phyloP scores from a whole-genome alignment of 2,329 filamentous ascomycete genomes.

The Dactylonectria macrodidyma region DNA sequence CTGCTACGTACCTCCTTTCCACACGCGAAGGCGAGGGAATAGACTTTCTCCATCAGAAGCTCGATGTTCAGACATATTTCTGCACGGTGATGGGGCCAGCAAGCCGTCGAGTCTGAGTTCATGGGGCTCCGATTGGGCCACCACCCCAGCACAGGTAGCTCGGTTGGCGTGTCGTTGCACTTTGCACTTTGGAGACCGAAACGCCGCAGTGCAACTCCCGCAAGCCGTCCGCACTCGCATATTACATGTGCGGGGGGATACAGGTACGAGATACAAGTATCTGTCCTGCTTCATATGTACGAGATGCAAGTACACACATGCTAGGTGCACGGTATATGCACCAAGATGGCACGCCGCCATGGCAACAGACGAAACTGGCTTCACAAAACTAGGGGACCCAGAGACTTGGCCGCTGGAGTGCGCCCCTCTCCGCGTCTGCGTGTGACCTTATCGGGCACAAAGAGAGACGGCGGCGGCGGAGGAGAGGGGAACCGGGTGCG shows the following conservation, averaged over 20 bases:
- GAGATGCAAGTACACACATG: too few relatives aligned
- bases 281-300: too few relatives aligned
- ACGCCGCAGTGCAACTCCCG: background rate
- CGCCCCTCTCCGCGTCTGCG: constrained; percentile 13
- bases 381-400: constrained; percentile 5
- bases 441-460: constrained; percentile 24
- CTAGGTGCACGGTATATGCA: too few relatives aligned
- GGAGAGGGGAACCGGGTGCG: background rate
- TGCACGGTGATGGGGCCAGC: constrained; percentile 6
- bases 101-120: background rate
- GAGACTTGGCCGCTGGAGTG: background rate
- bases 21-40: constrained; percentile 43
- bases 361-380: background rate
- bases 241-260: too few relatives aligned
- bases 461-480: constrained; percentile 2
- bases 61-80: constrained; percentile 32
- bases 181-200: background rate
- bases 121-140: constrained; percentile 5
- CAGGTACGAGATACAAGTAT: too few relatives aligned
- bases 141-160: background rate
- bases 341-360: too few relatives aligned
- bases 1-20: background rate
- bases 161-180: constrained; percentile 12
- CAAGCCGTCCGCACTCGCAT: too few relatives aligned
- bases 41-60: constrained; percentile 43